phyloP scores from a whole-genome alignment of 441 rosid species.

The Manihot esculenta region DNA sequence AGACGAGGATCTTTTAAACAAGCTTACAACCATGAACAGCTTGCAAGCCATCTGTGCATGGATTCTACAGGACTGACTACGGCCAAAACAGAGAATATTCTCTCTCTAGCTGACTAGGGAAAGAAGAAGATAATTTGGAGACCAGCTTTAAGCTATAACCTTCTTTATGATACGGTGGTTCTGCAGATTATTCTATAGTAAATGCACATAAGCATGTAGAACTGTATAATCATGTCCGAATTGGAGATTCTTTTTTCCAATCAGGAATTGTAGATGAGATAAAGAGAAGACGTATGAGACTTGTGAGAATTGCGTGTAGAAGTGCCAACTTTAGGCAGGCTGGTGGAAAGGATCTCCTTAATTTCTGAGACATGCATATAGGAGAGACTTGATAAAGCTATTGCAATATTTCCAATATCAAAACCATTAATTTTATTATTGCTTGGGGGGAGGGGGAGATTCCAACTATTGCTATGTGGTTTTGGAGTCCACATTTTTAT shows the following conservation, averaged over 20 bases:
- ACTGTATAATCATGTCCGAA: not conserved
- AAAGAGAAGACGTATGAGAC: slow-evolving; percentile 1
- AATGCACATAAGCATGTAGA: not conserved
- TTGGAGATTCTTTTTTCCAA: no score
- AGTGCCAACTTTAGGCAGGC: not conserved
- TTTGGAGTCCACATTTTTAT: slow-evolving; percentile 3
- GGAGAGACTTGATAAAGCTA: not conserved
- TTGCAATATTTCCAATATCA: slow-evolving; percentile 19
- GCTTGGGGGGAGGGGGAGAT: not conserved
- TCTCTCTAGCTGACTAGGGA: no score
- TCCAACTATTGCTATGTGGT: slow-evolving; percentile 13
- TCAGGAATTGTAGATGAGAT: not conserved
- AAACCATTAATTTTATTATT: slow-evolving; percentile 15
- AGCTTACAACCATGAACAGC: no score
- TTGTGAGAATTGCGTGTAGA: slow-evolving; percentile 27
- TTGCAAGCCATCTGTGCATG: no score
- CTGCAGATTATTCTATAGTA: not conserved
- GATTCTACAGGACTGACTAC: no score
- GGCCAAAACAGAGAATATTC: no score
- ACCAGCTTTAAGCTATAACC: not conserved
- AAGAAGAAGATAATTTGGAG: no score
- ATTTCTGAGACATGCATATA: not conserved
- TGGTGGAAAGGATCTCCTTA: slow-evolving; percentile 3
- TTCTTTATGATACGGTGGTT: not conserved
- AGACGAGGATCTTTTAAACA: no score